Evolutionary conservation across 1,284 basidiomycete species (phyloP).

Genomic region (Fomitopsis betulina): DNA sequence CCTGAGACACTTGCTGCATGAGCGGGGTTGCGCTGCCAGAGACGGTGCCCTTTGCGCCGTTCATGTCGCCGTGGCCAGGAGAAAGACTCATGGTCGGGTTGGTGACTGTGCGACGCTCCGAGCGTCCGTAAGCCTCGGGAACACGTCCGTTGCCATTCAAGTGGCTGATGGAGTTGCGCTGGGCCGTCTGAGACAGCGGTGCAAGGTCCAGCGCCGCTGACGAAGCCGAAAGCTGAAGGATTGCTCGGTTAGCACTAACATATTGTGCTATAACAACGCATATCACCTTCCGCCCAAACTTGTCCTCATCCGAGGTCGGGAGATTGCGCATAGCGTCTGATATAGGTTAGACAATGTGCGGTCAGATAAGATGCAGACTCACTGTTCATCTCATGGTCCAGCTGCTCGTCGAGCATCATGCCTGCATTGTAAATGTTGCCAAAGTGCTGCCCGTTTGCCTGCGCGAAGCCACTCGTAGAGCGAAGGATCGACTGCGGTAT

Average conservation of each 20-base stretch:
- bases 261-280: too few relatives aligned
- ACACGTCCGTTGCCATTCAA: constrained; percentile 64
- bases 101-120: constrained; percentile 63
- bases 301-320: constrained; percentile 90
- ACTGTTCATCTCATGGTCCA: constrained; percentile 91
- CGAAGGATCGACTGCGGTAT: constrained; percentile 40
- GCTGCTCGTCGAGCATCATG: constrained; percentile 85
- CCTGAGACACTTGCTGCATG: constrained; percentile 57
- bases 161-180: constrained; percentile 58
- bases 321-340: constrained; percentile 88
- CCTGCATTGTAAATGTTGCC: constrained; percentile 70
- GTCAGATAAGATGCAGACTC: constrained; percentile 27
- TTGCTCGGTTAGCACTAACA: not conserved
- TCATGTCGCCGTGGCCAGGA: constrained; percentile 45
- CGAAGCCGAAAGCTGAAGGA: constrained; percentile 70
- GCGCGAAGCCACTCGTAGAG: constrained; percentile 37
- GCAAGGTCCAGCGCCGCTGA: constrained; percentile 93
- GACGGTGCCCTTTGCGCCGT: constrained; percentile 39
- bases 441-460: constrained; percentile 51
- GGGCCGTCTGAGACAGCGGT: constrained; percentile 79
- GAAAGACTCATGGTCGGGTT: constrained; percentile 67
- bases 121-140: constrained; percentile 50
- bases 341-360: constrained; percentile 13
- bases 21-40: constrained; percentile 63
- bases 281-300: constrained; percentile 67